Conservation (phyloP, 305 asterid species). For the Coffea humblotiana region DNA sequence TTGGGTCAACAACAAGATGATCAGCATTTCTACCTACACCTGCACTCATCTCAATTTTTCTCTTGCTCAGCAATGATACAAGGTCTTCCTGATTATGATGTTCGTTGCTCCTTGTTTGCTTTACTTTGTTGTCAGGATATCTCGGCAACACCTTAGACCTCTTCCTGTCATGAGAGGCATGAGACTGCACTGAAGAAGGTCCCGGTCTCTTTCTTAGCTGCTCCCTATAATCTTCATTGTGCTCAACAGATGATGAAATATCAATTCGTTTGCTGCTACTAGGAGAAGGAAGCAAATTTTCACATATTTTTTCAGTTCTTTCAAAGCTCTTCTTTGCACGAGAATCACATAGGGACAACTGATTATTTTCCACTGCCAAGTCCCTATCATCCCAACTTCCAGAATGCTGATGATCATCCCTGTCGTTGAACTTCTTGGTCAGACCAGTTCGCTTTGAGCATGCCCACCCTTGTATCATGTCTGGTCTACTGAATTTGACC, state of each 20-base stretch:
- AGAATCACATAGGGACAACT: constrained; percentile 28
- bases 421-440: constrained; percentile 39
- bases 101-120: constrained; percentile 35
- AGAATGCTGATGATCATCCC: constrained; percentile 33
- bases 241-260: constrained; percentile 22
- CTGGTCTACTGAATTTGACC: constrained; percentile 39
- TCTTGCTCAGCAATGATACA: constrained; percentile 24
- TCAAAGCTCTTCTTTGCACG: constrained; percentile 34
- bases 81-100: constrained; percentile 27
- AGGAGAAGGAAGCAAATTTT: constrained; percentile 35
- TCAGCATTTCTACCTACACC: constrained; percentile 21
- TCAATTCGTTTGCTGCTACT: constrained; percentile 39
- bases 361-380: constrained; percentile 28
- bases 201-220: constrained; percentile 38
- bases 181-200: constrained; percentile 32
- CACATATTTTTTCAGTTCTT: constrained; percentile 29
- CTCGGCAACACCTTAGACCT: constrained; percentile 27
- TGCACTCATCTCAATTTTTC: constrained; percentile 29
- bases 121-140: constrained; percentile 34
- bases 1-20: constrained; percentile 33
- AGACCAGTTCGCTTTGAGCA: constrained; percentile 60
- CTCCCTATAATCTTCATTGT: constrained; percentile 29
- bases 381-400: constrained; percentile 27
- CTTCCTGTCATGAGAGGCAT: constrained; percentile 26
- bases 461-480: constrained; percentile 54